phyloP scores from a whole-genome alignment of 2,329 filamentous ascomycete species.

The Fusarium caatingaense region DNA sequence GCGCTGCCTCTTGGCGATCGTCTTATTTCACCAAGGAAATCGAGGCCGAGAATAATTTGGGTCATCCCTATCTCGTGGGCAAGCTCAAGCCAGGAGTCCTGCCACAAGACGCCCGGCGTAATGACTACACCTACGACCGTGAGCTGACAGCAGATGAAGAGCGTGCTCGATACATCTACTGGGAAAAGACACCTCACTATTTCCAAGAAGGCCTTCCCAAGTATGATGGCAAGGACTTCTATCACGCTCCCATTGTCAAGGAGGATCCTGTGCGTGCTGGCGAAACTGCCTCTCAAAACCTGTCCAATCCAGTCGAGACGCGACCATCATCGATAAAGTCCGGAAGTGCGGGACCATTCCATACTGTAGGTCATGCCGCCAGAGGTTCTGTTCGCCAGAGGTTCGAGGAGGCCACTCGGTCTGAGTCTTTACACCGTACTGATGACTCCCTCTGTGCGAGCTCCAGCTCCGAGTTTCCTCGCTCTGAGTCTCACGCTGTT shows the following conservation, averaged over 20 bases:
- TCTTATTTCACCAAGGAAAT: conserved; percentile 40
- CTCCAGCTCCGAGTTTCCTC: conserved; percentile 38
- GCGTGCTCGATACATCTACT: conserved; percentile 69
- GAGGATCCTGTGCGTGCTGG: conserved; percentile 30
- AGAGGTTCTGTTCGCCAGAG: conserved; percentile 35
- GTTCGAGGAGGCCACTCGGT: conserved; percentile 49
- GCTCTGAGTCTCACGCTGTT: conserved; percentile 39
- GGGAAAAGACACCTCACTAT: conserved; percentile 66
- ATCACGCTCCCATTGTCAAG: conserved; percentile 66
- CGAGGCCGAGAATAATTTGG: conserved; percentile 23
- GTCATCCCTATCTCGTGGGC: conserved; percentile 66
- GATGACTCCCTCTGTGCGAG: conserved; percentile 39
- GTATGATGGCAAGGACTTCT: conserved; percentile 74
- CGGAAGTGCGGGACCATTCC: conserved; percentile 35
- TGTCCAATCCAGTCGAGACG: conserved; percentile 1
- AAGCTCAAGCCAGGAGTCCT: conserved; percentile 59
- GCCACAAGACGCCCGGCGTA: conserved; percentile 55
- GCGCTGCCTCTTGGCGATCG: conserved; percentile 36
- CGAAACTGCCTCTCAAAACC: neutral
- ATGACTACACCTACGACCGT: conserved; percentile 66
- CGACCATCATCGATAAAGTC: conserved; percentile 1
- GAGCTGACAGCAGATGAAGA: conserved; percentile 69
- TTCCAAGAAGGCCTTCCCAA: conserved; percentile 67
- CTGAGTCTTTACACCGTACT: conserved; percentile 47
- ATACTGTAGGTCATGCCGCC: conserved; percentile 21